Base-by-base conservation (phyloP, 2,329 filamentous ascomycete species). In the Alternaria triticimaculans region DNA sequence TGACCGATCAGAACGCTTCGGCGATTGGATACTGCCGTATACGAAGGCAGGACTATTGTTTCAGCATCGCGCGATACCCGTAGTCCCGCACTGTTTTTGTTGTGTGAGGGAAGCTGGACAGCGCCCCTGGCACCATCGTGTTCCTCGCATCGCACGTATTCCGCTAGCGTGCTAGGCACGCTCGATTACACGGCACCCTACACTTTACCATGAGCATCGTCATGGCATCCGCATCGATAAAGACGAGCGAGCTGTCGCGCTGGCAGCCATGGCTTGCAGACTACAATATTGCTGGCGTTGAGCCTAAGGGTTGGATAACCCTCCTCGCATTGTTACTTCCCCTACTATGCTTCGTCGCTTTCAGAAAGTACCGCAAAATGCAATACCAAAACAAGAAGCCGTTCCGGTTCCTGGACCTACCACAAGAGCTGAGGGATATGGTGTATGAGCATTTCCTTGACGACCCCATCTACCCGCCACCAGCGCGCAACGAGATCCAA, bases 361-460 rank as follows among this genome's bases (percentile, higher is more conserved):
- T 67, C 57, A 33, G 50, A 30, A 59, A 43, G 64, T 49, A 68
- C 67, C 68, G 41, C 60, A 76, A 60, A 23, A 74, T 74, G 70
- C 66, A 73, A 14, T 53, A 64, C 23, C 51, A 62, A 12, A 64
- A 63, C 14, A 54, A 63, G 45, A 66, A 59, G 41, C 69, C 75
- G 1, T 79, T 76, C 41, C 74, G 63, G 1, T 78, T 78, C 59
- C 26, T 78, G 58, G 58, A 73, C 0, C 64, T 79, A 2, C 77
- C 77, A 3, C 71, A 72, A 30, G 76, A 79, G 55, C 60, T 79
- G 9, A 66, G 76, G n/a, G 72, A 76, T 8, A 76, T 76, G 71
- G 72, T 78, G 4, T 79, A 78, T 54, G 67, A 70, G 11, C 60
- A 78, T 51, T 64, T 78, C 1, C 55, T 77, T 15, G 74, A 79